Evolutionary conservation across 192 early-diverging fungal genomes (phyloP).

Genomic region (Irineochytrium annulatum): DNA sequence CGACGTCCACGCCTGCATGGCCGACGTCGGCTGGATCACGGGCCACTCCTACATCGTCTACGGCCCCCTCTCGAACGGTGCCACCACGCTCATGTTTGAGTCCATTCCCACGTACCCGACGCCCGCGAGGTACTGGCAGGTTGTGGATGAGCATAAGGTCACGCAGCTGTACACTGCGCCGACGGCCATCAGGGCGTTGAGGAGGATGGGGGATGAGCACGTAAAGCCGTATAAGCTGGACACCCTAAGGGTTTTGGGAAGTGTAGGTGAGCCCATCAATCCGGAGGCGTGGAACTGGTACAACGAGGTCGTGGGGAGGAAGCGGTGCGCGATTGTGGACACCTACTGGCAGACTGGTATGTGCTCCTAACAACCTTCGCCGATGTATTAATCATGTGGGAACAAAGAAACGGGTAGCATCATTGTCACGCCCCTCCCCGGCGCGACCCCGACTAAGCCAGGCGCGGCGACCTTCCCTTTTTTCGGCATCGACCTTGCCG

Average conservation of each 20-base stretch:
- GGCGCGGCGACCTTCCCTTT: slow-evolving; percentile 95
- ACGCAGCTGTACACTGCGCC: slow-evolving; percentile 98
- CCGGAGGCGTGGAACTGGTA: slow-evolving; percentile 99
- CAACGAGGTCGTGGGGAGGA: slow-evolving; percentile 81
- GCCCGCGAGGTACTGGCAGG: slow-evolving; percentile 50
- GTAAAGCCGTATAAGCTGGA: slow-evolving; percentile 76
- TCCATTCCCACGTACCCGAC: slow-evolving; percentile 91
- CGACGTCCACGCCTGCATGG: slow-evolving; percentile 91
- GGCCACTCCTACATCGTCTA: slow-evolving; percentile 86
- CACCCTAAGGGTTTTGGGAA: slow-evolving; percentile 84
- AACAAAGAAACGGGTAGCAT: slow-evolving; percentile 97
- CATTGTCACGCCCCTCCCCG: slow-evolving; percentile 88
- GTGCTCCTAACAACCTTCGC: too few species aligned
- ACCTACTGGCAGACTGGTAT: slow-evolving; percentile 77
- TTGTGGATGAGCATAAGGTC: slow-evolving; percentile 82
- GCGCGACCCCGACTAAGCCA: slow-evolving; percentile 82
- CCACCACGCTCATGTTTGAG: slow-evolving; percentile 92
- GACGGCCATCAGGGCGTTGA: slow-evolving; percentile 94
- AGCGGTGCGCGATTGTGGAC: slow-evolving; percentile 89
- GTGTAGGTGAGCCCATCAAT: slow-evolving; percentile 97
- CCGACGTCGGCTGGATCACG: slow-evolving; percentile 85
- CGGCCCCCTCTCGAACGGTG: slow-evolving; percentile 81
- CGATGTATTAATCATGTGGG: too few species aligned
- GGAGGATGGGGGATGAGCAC: slow-evolving; percentile 75
- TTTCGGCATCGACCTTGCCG: slow-evolving; percentile 87